Conservation (phyloP, 225 moss, liverwort and hornwort genomes). For the Polytrichum formosum region DNA sequence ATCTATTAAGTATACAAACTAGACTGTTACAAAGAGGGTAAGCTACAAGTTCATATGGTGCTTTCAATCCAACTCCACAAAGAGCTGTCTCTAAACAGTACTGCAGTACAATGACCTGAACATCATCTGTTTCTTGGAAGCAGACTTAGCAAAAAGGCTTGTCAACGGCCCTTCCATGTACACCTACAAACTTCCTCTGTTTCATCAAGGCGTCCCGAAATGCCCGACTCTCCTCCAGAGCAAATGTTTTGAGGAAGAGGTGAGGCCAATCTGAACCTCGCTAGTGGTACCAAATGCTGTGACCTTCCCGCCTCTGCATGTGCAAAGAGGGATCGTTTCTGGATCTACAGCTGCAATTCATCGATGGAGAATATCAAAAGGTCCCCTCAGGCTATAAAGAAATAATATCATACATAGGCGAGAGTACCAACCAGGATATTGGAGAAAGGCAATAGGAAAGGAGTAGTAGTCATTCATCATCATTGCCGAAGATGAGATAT, state of each 20-base stretch:
- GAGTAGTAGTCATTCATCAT: constrained; percentile 36
- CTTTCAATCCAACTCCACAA: not conserved
- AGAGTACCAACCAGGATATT: constrained; percentile 9
- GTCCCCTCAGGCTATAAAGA: constrained; percentile 18
- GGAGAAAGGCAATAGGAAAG: not conserved
- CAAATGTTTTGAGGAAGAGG: constrained; percentile 13
- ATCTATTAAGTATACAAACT: constrained; percentile 5
- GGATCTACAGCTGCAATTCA: constrained; percentile 29
- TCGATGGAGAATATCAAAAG: constrained; percentile 16
- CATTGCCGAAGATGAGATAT: constrained; percentile 84
- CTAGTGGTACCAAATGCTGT: constrained; percentile 15
- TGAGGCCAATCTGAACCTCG: constrained; percentile 39
- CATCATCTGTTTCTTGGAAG: constrained; percentile 4
- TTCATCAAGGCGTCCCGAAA: constrained; percentile 15
- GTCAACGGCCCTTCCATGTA: not conserved
- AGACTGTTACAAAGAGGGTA: not conserved
- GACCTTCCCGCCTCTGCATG: constrained; percentile 15
- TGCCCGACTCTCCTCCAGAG: constrained; percentile 22
- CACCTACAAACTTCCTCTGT: constrained; percentile 1
- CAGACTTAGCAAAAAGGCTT: not conserved
- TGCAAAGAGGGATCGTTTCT: constrained; percentile 12
- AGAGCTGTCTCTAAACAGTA: constrained; percentile 1
- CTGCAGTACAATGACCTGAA: constrained; percentile 6
- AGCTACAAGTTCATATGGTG: constrained; percentile 4
- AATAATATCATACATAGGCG: constrained; percentile 35